Percentiles rank a stretch among this genome's conserved stretches.
Evolutionary conservation across 768 basidiomycete genomes (phyloP).

Genomic region (Macrolepiota dolichaula): DNA sequence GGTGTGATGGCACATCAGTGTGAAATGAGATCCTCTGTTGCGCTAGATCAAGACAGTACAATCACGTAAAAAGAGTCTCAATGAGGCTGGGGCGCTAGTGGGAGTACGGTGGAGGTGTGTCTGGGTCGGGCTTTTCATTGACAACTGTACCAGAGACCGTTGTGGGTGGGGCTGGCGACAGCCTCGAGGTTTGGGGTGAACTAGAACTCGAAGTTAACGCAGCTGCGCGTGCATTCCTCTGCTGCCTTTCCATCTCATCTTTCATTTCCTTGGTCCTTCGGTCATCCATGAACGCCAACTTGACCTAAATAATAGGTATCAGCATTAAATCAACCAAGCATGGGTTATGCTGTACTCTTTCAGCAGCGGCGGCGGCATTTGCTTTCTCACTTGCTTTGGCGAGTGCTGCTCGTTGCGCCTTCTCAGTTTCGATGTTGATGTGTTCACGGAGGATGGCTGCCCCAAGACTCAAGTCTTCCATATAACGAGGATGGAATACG

Average conservation of each 20-base stretch:
- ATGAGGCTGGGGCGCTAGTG: neutral
- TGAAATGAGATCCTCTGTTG: too few species aligned
- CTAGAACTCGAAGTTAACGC: constrained; percentile 10
- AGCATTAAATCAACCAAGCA: neutral
- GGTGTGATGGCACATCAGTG: too few species aligned
- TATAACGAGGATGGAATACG: constrained; percentile 48
- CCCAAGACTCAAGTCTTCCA: constrained; percentile 60
- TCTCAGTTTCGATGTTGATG: constrained; percentile 47
- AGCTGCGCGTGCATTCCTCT: constrained; percentile 36
- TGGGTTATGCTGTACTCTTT: constrained; percentile 40
- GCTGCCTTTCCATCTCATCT: constrained; percentile 59
- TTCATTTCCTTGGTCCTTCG: constrained; percentile 51
- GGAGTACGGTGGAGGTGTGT: neutral
- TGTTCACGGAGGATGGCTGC: constrained; percentile 63
- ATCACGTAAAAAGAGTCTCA: neutral
- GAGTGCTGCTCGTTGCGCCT: constrained; percentile 44
- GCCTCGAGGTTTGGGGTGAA: constrained; percentile 1
- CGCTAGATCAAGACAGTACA: neutral
- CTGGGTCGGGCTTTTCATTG: neutral
- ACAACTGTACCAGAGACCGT: neutral
- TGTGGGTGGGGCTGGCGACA: constrained; percentile 14
- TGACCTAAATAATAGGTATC: constrained; percentile 46
- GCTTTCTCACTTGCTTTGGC: constrained; percentile 59
- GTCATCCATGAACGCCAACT: constrained; percentile 77
- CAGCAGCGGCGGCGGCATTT: constrained; percentile 46